Evolutionary conservation across 257 asterid genomes (phyloP).

Genomic region (Nicotiana benthamiana): DNA sequence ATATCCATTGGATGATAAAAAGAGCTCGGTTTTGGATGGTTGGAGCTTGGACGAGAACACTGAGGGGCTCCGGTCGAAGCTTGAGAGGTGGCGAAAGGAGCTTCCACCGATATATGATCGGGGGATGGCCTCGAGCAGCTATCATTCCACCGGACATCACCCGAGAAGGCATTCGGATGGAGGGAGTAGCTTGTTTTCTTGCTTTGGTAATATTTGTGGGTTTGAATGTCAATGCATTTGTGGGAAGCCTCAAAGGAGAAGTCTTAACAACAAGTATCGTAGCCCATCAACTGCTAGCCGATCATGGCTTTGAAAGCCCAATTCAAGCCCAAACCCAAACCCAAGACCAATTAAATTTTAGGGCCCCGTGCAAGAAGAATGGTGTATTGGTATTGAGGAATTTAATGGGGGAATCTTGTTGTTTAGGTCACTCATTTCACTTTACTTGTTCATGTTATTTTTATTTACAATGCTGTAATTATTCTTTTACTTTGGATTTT

Average conservation of each 20-base stretch:
- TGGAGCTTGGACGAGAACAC: conserved; percentile 59
- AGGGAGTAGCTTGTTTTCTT: conserved; percentile 35
- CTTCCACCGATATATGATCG: conserved; percentile 37
- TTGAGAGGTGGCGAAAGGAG: conserved; percentile 64
- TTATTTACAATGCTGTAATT: too few species aligned
- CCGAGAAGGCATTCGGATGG: conserved; percentile 11
- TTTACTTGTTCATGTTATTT: too few species aligned
- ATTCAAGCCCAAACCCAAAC: not conserved
- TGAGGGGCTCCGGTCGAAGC: conserved; percentile 62
- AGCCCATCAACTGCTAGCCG: conserved; percentile 29
- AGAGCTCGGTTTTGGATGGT: conserved; percentile 57
- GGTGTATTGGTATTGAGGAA: not conserved
- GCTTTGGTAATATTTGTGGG: conserved; percentile 52
- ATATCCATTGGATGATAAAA: conserved; percentile 32
- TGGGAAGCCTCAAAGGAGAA: conserved; percentile 30
- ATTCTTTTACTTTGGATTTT: too few species aligned
- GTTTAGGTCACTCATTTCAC: too few species aligned
- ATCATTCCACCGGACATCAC: conserved; percentile 16
- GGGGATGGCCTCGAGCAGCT: conserved; percentile 29
- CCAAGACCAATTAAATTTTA: not conserved
- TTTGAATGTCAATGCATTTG: conserved; percentile 46
- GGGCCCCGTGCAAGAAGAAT: not conserved
- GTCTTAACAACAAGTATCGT: conserved; percentile 5
- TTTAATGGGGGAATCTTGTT: not conserved
- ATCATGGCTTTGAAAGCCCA: conserved; percentile 18